Conservation (phyloP, 352 stramenopile genomes). For the Globisporangium middletonii region DNA sequence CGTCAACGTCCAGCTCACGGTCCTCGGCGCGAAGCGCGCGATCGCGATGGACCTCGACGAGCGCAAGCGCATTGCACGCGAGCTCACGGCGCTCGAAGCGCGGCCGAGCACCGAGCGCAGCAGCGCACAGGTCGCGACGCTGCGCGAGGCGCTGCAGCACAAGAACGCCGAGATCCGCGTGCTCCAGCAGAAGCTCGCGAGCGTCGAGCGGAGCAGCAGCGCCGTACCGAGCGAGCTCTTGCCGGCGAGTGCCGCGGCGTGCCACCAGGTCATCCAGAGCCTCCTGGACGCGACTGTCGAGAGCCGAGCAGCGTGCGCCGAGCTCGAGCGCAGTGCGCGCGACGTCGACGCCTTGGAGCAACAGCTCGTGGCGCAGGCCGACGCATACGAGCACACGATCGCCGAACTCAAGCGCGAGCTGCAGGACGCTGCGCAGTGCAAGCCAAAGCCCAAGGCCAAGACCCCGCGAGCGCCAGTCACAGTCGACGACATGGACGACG, state of each 20-base stretch:
- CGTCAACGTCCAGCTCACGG: constrained; percentile 40
- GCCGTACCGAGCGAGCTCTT: constrained; percentile 34
- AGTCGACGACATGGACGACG: constrained; percentile 28
- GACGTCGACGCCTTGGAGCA: constrained; percentile 26
- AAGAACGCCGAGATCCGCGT: constrained; percentile 56
- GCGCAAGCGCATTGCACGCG: constrained; percentile 38
- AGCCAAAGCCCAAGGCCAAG: constrained; percentile 20
- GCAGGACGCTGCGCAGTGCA: constrained; percentile 13
- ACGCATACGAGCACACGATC: constrained; percentile 19
- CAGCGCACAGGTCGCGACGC: constrained; percentile 16
- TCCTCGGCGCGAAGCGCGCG: constrained; percentile 37
- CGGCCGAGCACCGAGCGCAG: constrained; percentile 11
- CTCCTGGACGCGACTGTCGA: constrained; percentile 41
- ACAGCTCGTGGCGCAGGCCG: constrained; percentile 21
- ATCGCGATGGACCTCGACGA: constrained; percentile 48
- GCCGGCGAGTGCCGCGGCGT: constrained; percentile 26
- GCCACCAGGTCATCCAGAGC: constrained; percentile 48
- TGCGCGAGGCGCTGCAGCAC: constrained; percentile 31
- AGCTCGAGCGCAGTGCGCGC: constrained; percentile 28
- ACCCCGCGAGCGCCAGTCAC: constrained; percentile 12
- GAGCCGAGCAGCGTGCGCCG: constrained; percentile 24
- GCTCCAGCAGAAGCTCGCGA: constrained; percentile 56
- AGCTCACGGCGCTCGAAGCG: constrained; percentile 25
- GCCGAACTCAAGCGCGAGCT: constrained; percentile 19
- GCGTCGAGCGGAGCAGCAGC: constrained; percentile 38